Evolutionary conservation across 2,329 filamentous ascomycete genomes (phyloP).

Genomic region (Nemania bipapillata): DNA sequence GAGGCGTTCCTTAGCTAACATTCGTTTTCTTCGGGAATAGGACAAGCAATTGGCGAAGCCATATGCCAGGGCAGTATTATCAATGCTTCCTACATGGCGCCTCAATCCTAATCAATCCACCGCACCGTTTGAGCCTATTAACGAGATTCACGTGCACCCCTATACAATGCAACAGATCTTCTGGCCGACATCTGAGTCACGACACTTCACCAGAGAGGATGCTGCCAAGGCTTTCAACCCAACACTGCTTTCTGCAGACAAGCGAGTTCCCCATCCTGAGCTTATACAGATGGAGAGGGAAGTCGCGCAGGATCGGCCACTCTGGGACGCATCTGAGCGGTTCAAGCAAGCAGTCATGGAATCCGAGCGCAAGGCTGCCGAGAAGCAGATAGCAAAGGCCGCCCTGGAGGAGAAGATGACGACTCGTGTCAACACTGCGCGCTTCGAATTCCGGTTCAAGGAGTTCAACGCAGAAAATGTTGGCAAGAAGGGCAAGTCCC

Average conservation of each 20-base stretch:
- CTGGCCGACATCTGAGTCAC: conserved; percentile 70
- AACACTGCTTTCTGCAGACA: conserved; percentile 68
- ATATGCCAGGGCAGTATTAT: conserved; percentile 78
- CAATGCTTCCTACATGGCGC: conserved; percentile 81
- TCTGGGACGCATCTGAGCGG: conserved; percentile 53
- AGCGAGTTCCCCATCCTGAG: conserved; percentile 70
- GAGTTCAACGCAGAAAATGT: conserved; percentile 67
- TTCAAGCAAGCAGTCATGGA: conserved; percentile 56
- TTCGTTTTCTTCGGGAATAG: conserved; percentile 57
- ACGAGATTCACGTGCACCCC: conserved; percentile 72
- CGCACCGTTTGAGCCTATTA: conserved; percentile 67
- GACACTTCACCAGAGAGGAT: conserved; percentile 71
- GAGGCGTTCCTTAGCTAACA: conserved; percentile 37
- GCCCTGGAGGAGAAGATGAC: conserved; percentile 53
- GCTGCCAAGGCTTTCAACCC: conserved; percentile 73
- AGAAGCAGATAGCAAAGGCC: conserved; percentile 52
- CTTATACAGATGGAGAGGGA: conserved; percentile 67
- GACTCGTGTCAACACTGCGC: conserved; percentile 60
- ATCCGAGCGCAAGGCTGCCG: conserved; percentile 58
- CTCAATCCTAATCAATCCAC: conserved; percentile 63
- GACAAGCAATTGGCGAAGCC: conserved; percentile 78
- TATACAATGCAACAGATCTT: conserved; percentile 73
- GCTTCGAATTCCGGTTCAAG: conserved; percentile 72
- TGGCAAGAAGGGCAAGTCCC: conserved; percentile 64
- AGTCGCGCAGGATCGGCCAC: conserved; percentile 53